Evolutionary conservation across 345 rosid genomes (phyloP).

Genomic region (Pistacia vera): DNA sequence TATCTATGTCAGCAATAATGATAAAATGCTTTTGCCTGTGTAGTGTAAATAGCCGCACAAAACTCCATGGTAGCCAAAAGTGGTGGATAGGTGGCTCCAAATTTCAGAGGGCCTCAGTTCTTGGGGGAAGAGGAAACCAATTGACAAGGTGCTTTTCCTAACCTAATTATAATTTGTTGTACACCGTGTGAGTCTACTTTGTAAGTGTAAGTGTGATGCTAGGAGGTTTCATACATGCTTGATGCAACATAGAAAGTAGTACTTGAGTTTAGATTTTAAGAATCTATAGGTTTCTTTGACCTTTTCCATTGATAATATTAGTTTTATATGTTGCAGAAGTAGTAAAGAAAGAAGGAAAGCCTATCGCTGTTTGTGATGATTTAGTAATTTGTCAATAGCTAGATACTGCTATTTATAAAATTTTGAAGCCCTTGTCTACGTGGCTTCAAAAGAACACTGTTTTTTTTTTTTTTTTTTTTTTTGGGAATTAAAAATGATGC

Average conservation of each 20-base stretch:
- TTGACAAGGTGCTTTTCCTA: constrained; percentile 29
- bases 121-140: constrained; percentile 74
- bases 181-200: neutral
- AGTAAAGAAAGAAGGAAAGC: neutral
- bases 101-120: constrained; percentile 81
- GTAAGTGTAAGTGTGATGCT: neutral
- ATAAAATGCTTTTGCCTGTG: constrained; percentile 12
- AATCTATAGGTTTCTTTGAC: neutral
- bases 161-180: neutral
- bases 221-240: neutral
- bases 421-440: neutral
- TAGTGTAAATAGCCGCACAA: constrained; percentile 85
- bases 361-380: neutral
- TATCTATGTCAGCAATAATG: neutral
- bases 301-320: neutral
- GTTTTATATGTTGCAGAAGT: neutral
- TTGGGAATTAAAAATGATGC: too few relatives aligned
- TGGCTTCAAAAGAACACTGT: neutral
- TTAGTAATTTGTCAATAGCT: neutral
- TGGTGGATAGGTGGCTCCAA: constrained; percentile 90
- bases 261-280: neutral
- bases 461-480: too few relatives aligned
- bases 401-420: too few relatives aligned
- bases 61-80: constrained; percentile 67
- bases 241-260: constrained; percentile 1